Conservation (phyloP, 352 stramenopile species). For the Phytophthora sp. region DNA sequence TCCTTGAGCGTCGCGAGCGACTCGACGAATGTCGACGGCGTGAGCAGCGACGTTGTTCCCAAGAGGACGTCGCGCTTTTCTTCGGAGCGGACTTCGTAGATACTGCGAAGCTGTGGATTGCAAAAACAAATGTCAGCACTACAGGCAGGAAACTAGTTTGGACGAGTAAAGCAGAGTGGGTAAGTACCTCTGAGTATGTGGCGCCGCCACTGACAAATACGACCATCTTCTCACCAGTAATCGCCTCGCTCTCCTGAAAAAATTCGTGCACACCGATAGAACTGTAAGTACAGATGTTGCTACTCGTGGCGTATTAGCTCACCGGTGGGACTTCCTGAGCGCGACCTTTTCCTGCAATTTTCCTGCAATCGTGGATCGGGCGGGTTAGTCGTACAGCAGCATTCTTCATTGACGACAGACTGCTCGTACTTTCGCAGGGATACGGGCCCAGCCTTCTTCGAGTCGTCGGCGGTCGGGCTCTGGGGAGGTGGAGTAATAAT, state of each 20-base stretch:
- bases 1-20: conserved; percentile 71
- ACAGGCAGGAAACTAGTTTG: background rate
- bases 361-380: conserved; percentile 31
- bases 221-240: conserved; percentile 91
- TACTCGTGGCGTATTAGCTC: conserved; percentile 12
- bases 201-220: conserved; percentile 95
- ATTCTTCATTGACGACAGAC: background rate
- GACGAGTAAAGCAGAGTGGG: background rate
- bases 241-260: conserved; percentile 59
- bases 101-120: conserved; percentile 63
- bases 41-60: conserved; percentile 74
- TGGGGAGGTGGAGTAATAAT: conserved; percentile 78
- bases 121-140: background rate
- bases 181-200: conserved; percentile 95
- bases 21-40: conserved; percentile 64
- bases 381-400: background rate
- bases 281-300: too few relatives aligned
- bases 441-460: conserved; percentile 63
- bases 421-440: conserved; percentile 77
- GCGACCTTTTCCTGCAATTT: conserved; percentile 39
- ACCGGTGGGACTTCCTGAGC: conserved; percentile 20
- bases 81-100: conserved; percentile 72
- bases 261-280: background rate
- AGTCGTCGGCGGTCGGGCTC: conserved; percentile 34
- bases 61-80: conserved; percentile 81